Percentiles rank a stretch among this genome's conserved stretches.
Evolutionary conservation across 1,284 basidiomycete species (phyloP).

Genomic region (Melanopsichium pennsylvanicum): DNA sequence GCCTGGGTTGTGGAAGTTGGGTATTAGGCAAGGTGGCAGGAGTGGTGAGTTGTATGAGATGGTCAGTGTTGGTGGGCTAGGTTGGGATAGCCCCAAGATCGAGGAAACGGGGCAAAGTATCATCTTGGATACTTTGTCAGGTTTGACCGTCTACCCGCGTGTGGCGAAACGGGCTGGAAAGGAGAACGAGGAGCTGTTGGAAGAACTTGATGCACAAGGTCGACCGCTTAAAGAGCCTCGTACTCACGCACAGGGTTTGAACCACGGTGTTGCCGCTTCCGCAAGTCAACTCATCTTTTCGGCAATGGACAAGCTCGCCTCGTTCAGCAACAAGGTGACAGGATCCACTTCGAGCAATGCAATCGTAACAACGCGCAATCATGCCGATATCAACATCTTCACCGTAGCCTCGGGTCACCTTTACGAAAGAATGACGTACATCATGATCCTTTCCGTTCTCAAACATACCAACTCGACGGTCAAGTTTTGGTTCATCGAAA

Average conservation of each 20-base stretch:
- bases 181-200: constrained; percentile 81
- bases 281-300: constrained; percentile 14
- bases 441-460: constrained; percentile 96
- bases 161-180: constrained; percentile 77
- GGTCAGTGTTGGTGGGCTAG: constrained; percentile 76
- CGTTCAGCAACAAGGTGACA: constrained; percentile 1
- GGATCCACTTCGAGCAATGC: not conserved
- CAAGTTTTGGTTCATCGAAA: constrained; percentile 99
- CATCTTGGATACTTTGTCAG: constrained; percentile 81
- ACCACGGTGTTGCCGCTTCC: not conserved
- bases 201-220: constrained; percentile 38
- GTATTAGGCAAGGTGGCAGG: constrained; percentile 81
- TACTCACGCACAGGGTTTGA: not conserved
- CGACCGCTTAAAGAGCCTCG: constrained; percentile 20
- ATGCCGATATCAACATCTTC: constrained; percentile 90
- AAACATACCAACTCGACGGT: constrained; percentile 89
- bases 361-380: constrained; percentile 3
- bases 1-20: constrained; percentile 84
- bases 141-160: constrained; percentile 84
- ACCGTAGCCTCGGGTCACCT: constrained; percentile 95
- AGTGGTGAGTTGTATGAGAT: constrained; percentile 82
- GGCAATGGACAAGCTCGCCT: constrained; percentile 12
- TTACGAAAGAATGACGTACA: constrained; percentile 96
- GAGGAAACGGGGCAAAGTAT: constrained; percentile 66
- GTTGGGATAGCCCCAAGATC: constrained; percentile 79